Conservation (phyloP, 2,329 filamentous ascomycete genomes). For the Stenocarpella maydis region DNA sequence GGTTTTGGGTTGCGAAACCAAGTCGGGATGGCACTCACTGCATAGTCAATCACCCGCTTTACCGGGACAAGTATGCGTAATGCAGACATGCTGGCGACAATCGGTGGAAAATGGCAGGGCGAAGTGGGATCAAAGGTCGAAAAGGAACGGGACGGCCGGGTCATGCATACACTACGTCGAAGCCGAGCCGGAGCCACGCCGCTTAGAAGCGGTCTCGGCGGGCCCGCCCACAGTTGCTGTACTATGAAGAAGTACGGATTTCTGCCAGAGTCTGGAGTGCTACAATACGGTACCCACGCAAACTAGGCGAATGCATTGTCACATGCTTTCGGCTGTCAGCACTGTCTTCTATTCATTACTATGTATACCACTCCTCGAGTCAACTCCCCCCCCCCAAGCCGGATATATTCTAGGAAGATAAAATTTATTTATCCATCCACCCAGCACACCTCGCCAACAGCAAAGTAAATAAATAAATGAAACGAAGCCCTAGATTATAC, state of each 20-base stretch:
- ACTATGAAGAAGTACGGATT: not conserved
- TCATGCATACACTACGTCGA: constrained; percentile 22
- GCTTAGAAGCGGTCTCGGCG: constrained; percentile 46
- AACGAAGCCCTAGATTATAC: constrained; percentile 21
- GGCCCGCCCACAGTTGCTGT: not conserved
- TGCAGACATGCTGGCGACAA: constrained; percentile 60
- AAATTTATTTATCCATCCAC: constrained; percentile 20
- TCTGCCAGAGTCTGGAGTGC: not conserved
- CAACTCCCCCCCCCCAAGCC: not conserved
- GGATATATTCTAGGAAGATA: not conserved
- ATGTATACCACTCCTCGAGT: not conserved
- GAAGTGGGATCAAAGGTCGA: constrained; percentile 35
- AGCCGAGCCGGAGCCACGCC: constrained; percentile 38
- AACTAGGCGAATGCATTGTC: constrained; percentile 1
- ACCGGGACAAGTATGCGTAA: constrained; percentile 81
- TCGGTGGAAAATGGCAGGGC: constrained; percentile 38
- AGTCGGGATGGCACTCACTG: constrained; percentile 61
- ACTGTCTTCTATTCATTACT: not conserved
- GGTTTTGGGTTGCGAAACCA: not conserved
- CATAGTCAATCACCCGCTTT: constrained; percentile 88
- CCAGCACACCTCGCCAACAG: not conserved
- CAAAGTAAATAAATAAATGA: not conserved
- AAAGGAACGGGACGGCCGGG: not conserved
- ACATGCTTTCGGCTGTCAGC: constrained; percentile 4
- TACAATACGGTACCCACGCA: not conserved